Evolutionary conservation across 495 filamentous ascomycete species (phyloP), one percentile per base, ranked within the genome.

Genomic region (Penicillium atrosanguineum): DNA sequence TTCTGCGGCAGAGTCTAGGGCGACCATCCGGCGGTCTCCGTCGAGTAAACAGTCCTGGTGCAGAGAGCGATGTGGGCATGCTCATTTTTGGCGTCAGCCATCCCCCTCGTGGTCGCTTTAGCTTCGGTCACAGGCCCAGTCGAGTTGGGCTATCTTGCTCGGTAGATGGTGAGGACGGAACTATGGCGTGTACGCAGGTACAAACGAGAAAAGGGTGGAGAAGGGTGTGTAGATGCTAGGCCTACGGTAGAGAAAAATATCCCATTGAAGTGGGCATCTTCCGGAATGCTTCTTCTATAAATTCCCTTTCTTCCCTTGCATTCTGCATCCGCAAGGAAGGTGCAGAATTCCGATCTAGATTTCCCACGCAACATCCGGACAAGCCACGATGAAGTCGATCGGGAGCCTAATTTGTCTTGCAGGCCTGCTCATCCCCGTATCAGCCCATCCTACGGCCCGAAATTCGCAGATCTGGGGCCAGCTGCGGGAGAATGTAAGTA

Each of bases 401-500:
- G 52, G 42, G 46, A 38, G 46, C 20, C 19, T 58, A 0, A 44
- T 52, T 37, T 51, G 48, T 39, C 41, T 63, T 41, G 42, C 56
- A 4, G 53, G 53, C 8, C 57, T 69, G 38, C 45, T 51, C 8
- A 49, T 56, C 6, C 34, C 49, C 1, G 50, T 48, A 50, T 57
- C 61, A 12, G 62, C 61, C 12, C 53, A 47, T 14, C 60, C 63
- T 20, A 49, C 62, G 6, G 56, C 45, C 2, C 50, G 48, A 16
- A 51, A 46, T 21, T 37, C 52, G 5, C 47, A 60, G 38, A 44
- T 50, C 42, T 72, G 68, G 69, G 45, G 41, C 31, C 42, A 65
- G 26, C 50, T 69, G 41, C 60, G 68, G 11, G 59, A 65, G 43
- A 72, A 70, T 20, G 65, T 72, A 29, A 48, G 65, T 53, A 20